Conservation (phyloP, 208 protist species). For the Entamoeba invadens region DNA sequence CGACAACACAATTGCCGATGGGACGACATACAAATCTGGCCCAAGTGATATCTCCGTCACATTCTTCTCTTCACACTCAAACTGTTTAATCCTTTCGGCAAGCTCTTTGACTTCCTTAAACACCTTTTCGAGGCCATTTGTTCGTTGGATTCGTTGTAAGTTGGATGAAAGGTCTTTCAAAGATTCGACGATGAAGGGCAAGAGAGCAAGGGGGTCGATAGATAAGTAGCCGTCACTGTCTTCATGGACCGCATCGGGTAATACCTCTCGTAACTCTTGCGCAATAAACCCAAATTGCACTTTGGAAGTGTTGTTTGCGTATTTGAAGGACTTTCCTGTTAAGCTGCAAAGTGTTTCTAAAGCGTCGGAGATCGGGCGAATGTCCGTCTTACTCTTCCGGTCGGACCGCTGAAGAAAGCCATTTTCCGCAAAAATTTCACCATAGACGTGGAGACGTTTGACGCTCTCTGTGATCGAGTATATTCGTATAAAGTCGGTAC, state of each 20-base stretch:
- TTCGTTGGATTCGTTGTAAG: not conserved
- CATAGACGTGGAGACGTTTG: not conserved
- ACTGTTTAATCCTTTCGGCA: not conserved
- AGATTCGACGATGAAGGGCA: not conserved
- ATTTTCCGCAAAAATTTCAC: not conserved
- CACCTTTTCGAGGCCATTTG: not conserved
- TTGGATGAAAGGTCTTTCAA: not conserved
- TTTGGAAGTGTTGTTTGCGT: not conserved
- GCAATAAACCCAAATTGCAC: not conserved
- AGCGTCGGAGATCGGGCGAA: not conserved
- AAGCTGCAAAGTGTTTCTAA: not conserved
- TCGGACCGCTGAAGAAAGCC: not conserved
- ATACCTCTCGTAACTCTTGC: not conserved
- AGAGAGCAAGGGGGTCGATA: not conserved
- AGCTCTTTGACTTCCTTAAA: not conserved
- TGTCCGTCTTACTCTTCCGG: not conserved
- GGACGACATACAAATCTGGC: not conserved
- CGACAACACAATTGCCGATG: not conserved
- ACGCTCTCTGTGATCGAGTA: not conserved
- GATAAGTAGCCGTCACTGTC: not conserved
- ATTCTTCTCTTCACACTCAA: not conserved
- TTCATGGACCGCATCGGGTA: not conserved
- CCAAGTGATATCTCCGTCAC: not conserved
- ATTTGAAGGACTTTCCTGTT: not conserved
- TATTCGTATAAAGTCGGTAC: not conserved